phyloP scores from a whole-genome alignment of 108 stramenopile genomes.

The Thalassiosira profunda region DNA sequence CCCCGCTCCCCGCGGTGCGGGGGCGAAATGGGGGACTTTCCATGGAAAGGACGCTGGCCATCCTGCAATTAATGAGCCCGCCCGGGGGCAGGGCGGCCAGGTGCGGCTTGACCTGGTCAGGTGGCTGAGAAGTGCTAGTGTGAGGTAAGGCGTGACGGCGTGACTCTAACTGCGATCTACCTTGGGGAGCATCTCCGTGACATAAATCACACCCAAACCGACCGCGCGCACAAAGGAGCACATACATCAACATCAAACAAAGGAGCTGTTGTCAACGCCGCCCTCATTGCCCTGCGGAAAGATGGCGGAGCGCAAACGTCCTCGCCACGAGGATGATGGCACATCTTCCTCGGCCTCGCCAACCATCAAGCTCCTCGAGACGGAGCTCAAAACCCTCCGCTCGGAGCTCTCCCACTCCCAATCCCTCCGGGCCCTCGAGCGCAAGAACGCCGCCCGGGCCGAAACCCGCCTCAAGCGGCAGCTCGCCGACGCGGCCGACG shows the following conservation, averaged over 20 bases:
- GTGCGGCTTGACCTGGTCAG: too few species aligned
- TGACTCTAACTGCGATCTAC: too few species aligned
- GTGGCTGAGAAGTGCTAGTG: neutral
- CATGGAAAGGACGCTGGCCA: constrained; percentile 3
- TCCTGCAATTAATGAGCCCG: too few species aligned
- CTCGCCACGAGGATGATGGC: constrained; percentile 27
- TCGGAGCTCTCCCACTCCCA: constrained; percentile 79
- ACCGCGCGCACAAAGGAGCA: too few species aligned
- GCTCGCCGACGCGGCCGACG: constrained; percentile 69
- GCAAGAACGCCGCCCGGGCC: constrained; percentile 48
- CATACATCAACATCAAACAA: too few species aligned
- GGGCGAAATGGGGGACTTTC: constrained; percentile 9
- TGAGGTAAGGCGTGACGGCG: neutral
- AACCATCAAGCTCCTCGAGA: constrained; percentile 41
- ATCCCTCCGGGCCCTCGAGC: constrained; percentile 67
- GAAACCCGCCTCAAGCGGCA: constrained; percentile 69
- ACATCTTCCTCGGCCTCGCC: neutral
- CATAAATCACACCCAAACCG: too few species aligned
- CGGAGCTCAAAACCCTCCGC: constrained; percentile 66
- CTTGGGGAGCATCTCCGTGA: too few species aligned
- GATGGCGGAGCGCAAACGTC: constrained; percentile 42
- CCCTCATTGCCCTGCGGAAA: neutral
- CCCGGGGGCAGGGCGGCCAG: neutral
- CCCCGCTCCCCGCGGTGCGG: neutral
- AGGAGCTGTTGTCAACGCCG: too few species aligned